phyloP scores from a whole-genome alignment of 176 grass and related monocot genomes.

The Aegilops sharonensis region DNA sequence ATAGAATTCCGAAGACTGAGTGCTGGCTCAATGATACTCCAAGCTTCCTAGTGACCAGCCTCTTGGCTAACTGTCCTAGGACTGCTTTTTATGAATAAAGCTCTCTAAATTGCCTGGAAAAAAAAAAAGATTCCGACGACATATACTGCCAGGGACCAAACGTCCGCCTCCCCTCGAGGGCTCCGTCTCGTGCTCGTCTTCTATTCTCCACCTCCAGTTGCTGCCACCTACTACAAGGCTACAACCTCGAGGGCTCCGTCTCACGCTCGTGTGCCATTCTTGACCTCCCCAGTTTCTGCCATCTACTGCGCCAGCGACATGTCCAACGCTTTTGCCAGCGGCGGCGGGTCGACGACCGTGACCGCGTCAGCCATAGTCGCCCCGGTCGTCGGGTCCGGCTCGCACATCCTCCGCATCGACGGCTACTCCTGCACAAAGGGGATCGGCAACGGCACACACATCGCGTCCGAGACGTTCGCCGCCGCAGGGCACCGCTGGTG shows the following conservation, averaged over 20 bases:
- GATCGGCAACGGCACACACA: neutral
- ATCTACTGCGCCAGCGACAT: neutral
- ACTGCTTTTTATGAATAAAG: no score
- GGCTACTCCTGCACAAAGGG: neutral
- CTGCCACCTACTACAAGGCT: neutral
- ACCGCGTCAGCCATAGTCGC: neutral
- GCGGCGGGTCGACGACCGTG: neutral
- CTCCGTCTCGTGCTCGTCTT: neutral
- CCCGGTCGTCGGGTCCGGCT: neutral
- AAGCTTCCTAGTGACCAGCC: no score
- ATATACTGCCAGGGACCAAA: no score
- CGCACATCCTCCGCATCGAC: neutral
- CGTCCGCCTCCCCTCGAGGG: no score
- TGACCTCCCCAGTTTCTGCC: neutral
- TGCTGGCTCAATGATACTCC: no score
- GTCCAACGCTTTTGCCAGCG: neutral
- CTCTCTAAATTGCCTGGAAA: no score
- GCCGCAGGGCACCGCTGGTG: neutral
- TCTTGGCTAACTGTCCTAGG: no score
- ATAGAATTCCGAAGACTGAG: no score
- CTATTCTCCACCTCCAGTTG: neutral
- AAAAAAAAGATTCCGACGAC: no score
- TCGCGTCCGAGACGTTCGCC: neutral
- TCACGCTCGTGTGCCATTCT: no score
- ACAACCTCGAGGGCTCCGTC: no score